Evolutionary conservation across 257 asterid genomes (phyloP), one percentile per base, ranked within the genome.

Genomic region (Rehmannia glutinosa): DNA sequence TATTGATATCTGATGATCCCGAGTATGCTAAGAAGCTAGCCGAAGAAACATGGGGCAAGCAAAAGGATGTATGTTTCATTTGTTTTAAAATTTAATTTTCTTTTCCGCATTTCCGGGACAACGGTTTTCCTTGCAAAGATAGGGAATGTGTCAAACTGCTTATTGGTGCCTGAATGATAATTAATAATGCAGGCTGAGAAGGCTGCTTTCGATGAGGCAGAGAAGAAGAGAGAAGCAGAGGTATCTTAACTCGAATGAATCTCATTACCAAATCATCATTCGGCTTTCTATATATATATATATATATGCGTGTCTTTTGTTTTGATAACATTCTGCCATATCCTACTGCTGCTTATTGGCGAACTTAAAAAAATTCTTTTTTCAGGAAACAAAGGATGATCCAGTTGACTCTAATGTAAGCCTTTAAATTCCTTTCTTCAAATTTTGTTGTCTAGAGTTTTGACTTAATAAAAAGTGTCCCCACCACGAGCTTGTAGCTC

Each of bases 1-100:
- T 91, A 60, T 80, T 91, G 78, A 63, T 91, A 28, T 63, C 71
- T 63, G 98, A 91, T 53, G 96, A 91, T 70, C 90, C 88, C 4
- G 95, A 89, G 43, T 87, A 89, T 64, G 98, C 98, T 33, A 86
- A 80, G 83, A 71, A 78, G 75, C 21, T 91, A 66, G 98, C 92
- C 0, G 96, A 91, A 73, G 94, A 89, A 57, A 91, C 98, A 69
- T 91, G 96, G 96, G 94, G 84, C 75, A 89, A 89, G 69, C 93
- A 83, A n/a, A 91, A 89, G 81, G 98, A 91, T 78, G 98, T 91
- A 85, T 50, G 95, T 38, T 8, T 19, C 16, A 27, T 63, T 75
- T 62, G 11, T 54, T 49, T 13, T 17, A 10, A 28, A 1, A 23
- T 8, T 8, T 21, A 3, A 20, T 1, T 12, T 15, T 42, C 5